These are phyloP conservation scores for Aspergillus olivimuriae DNA, from an alignment of 495 filamentous ascomycete genomes.

Conservation along the genomic window DNA sequence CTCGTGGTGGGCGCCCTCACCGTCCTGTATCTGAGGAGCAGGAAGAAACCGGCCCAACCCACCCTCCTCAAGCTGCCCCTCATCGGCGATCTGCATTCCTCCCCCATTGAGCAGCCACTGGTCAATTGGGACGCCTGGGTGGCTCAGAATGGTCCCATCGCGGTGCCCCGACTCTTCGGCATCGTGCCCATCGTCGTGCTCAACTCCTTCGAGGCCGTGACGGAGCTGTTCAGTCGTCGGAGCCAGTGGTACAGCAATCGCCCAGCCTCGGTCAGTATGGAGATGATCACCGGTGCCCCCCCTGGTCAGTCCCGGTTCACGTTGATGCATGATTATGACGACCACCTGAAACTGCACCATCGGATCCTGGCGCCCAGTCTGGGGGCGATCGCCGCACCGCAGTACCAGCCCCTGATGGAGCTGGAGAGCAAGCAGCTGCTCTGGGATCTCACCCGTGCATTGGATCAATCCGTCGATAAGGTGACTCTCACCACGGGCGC, in stretches of 20 bases:
- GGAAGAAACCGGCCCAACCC: not conserved
- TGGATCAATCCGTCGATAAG: not conserved
- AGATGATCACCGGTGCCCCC: conserved; percentile 24
- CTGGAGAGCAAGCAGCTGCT: conserved; percentile 24
- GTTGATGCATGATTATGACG: conserved; percentile 27
- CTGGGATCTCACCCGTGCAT: conserved; percentile 13
- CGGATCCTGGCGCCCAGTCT: conserved; percentile 24
- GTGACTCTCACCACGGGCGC: conserved; percentile 11
- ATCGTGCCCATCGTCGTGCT: conserved; percentile 25
- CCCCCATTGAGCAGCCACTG: conserved; percentile 20
- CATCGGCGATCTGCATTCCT: conserved; percentile 24
- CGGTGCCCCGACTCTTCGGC: conserved; percentile 21
- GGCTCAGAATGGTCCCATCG: conserved; percentile 19
- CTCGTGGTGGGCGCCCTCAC: conserved; percentile 4
- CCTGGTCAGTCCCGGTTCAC: conserved; percentile 21
- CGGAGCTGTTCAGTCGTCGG: conserved; percentile 25
- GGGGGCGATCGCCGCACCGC: conserved; percentile 9
- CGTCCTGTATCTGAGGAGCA: conserved; percentile 4
- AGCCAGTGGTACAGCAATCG: conserved; percentile 32
- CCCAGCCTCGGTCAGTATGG: conserved; percentile 25
- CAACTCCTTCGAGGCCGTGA: conserved; percentile 24
- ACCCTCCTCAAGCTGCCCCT: conserved; percentile 21
- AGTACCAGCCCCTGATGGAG: conserved; percentile 23
- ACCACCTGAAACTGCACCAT: conserved; percentile 25
- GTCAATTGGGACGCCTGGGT: conserved; percentile 23